Base-by-base conservation (phyloP, 2,329 filamentous ascomycete species). In the Microdochium paspali region DNA sequence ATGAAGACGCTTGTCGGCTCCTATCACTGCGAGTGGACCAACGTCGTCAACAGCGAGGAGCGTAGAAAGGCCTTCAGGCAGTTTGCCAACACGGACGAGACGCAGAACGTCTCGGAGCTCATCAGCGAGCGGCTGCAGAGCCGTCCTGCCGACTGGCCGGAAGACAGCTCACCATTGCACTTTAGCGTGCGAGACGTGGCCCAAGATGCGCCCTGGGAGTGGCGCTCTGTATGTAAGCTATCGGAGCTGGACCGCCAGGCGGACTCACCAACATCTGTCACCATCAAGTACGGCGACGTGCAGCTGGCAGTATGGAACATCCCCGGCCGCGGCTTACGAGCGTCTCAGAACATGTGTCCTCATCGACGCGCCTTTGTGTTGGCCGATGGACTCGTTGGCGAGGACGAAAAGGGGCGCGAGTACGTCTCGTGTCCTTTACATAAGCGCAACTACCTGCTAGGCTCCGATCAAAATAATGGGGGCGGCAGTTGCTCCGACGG, bases 21-120 rank as follows among this genome's bases (percentile, higher is more conserved):
- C 15, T 95, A 84, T 72, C 94, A 93, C 69, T 90, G 90, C 69
- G 90, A 95, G 67, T 95, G 90, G 90, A 87, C 86, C 13, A 87
- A 91, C 63, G 87, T 85, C 0, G 74, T 95, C 61, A 78, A 78
- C 44, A 74, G 82, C 49, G 85, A 87, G 0, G 76, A 79, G 44
- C 77, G 84, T 31, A 74, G 79, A 5, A 79, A 79, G 51, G 77
- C 79, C 52, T 95, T 95, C 72, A 69, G 73, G 39, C 90, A 95
- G 65, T 95, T 95, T 61, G 82, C 81, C 59, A 95, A 95, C 71
- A 90, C 87, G 0, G 62, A 72, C 13, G 88, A 90, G n/a, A 79
- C 71, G 1, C 23, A 44, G 23, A 66, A 82, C 39, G 79, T 24
- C 42, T 24, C 42, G 23, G 42, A 44, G 42, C 42, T 24, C 42